Conservation (phyloP, 345 rosid species). For the Erodium maritimum region DNA sequence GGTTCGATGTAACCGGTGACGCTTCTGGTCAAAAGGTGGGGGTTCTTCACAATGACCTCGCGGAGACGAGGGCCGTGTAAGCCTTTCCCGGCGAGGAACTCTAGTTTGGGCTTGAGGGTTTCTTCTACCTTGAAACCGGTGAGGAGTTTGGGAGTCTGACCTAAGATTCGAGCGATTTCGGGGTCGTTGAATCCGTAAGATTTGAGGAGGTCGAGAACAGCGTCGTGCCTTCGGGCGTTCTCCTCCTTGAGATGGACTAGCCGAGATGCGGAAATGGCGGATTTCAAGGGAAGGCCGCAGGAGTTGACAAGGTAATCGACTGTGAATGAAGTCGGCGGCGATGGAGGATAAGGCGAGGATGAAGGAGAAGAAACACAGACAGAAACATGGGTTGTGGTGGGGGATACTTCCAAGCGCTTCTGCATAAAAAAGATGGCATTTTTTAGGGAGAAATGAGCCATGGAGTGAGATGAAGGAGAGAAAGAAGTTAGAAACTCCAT, state of each 20-base stretch:
- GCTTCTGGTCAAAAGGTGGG: slow-evolving; percentile 4
- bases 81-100: slow-evolving; percentile 8
- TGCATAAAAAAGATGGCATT: background rate
- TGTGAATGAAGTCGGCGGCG: slow-evolving; percentile 3
- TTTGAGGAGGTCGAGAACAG: slow-evolving; percentile 7
- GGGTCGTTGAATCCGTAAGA: slow-evolving; percentile 9
- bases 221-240: background rate
- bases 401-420: too few relatives aligned
- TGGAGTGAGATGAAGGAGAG: too few relatives aligned
- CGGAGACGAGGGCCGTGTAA: slow-evolving; percentile 11
- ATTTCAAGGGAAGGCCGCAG: slow-evolving; percentile 15
- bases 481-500: too few relatives aligned
- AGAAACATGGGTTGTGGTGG: too few relatives aligned
- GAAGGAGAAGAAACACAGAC: too few relatives aligned
- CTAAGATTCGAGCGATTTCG: slow-evolving; percentile 12
- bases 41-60: slow-evolving; percentile 8
- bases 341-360: background rate
- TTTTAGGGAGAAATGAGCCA: too few relatives aligned
- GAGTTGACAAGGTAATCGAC: slow-evolving; percentile 10
- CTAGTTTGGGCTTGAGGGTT: slow-evolving; percentile 14
- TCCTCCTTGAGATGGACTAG: slow-evolving; percentile 5
- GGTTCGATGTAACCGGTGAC: slow-evolving; percentile 12
- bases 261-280: slow-evolving; percentile 12
- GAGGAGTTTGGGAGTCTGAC: slow-evolving; percentile 8
- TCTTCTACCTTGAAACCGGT: background rate